Percentiles rank a stretch among this genome's conserved stretches.
Conservation (phyloP, 2,329 filamentous ascomycete species). For the Fusarium sp. region DNA sequence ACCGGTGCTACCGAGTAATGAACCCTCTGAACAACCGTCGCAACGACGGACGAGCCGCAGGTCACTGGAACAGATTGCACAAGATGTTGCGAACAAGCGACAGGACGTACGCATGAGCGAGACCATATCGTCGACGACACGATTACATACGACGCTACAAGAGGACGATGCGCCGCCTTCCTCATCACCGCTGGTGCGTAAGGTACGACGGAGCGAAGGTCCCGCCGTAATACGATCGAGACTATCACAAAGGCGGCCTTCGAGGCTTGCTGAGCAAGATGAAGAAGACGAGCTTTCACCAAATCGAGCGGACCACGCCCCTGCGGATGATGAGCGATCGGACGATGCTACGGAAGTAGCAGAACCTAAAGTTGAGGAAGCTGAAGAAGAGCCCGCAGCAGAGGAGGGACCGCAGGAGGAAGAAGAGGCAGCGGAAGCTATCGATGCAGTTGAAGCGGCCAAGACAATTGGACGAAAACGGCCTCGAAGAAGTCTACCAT, state of each 20-base stretch:
- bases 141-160: constrained; percentile 54
- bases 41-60: constrained; percentile 17
- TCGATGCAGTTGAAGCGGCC: constrained; percentile 56
- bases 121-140: constrained; percentile 51
- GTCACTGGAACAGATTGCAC: constrained; percentile 36
- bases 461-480: constrained; percentile 55
- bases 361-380: not conserved
- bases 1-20: constrained; percentile 32
- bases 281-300: constrained; percentile 49
- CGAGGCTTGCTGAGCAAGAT: constrained; percentile 29
- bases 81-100: constrained; percentile 63
- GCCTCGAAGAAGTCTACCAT: constrained; percentile 48
- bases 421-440: constrained; percentile 52
- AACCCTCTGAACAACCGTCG: constrained; percentile 10
- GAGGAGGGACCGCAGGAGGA: constrained; percentile 34
- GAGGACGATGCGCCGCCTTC: constrained; percentile 44
- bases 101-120: constrained; percentile 51
- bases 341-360: constrained; percentile 8
- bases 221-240: constrained; percentile 46
- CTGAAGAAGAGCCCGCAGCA: constrained; percentile 34
- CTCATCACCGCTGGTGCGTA: constrained; percentile 56
- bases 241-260: constrained; percentile 36
- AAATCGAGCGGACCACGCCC: constrained; percentile 24
- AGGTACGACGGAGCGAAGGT: constrained; percentile 50
- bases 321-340: constrained; percentile 22